Conservation (phyloP, 139 green algal genomes). For the Spirogloea muscicola region DNA sequence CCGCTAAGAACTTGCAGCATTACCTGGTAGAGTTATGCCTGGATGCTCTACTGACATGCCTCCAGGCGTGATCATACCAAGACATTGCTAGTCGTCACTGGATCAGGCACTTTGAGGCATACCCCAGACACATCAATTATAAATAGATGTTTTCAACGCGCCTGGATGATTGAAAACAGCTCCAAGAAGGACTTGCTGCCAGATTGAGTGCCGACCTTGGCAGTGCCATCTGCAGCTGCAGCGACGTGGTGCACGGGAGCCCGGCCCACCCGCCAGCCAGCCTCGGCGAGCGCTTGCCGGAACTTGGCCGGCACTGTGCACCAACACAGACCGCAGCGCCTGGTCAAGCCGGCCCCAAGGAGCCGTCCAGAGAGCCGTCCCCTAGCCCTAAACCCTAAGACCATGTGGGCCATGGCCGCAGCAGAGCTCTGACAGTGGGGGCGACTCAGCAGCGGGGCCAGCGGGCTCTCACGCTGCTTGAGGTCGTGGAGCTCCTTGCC, state of each 20-base stretch:
- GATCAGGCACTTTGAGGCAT: neutral
- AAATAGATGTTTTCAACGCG: no score
- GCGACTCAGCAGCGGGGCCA: no score
- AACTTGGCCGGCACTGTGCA: conserved; percentile 10
- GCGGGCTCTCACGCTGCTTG: conserved; percentile 14
- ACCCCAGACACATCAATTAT: neutral
- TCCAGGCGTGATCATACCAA: neutral
- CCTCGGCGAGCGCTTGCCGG: conserved; percentile 14
- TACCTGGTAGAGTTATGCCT: neutral
- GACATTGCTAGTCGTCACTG: neutral
- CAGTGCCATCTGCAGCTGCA: conserved; percentile 21
- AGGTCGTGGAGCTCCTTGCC: conserved; percentile 18
- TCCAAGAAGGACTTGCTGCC: neutral
- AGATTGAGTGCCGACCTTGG: conserved; percentile 12
- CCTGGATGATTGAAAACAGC: no score
- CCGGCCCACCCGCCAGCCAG: conserved; percentile 11
- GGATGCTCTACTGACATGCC: neutral
- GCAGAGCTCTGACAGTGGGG: no score
- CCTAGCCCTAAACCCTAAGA: no score
- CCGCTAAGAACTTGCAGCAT: neutral
- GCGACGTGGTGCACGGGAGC: conserved; percentile 29
- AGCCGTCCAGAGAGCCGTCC: no score
- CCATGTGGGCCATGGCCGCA: no score
- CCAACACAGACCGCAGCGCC: no score
- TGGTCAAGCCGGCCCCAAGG: no score